Conservation (phyloP, 371 early-diverging fungal species). For the Mortierella sp. region DNA sequence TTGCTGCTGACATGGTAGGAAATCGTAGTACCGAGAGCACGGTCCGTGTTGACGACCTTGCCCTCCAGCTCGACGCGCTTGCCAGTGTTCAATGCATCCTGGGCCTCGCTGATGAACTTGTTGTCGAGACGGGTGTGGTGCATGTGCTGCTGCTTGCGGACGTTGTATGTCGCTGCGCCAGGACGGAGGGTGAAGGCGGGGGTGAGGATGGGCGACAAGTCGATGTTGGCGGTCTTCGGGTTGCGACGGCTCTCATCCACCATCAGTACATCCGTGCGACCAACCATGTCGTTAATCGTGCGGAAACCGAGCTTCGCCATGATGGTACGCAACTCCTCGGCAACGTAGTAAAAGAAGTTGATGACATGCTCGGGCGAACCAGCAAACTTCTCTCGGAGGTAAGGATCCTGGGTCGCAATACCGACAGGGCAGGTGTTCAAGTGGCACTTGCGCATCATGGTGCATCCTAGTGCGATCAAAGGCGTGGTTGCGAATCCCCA, state of each 20-base stretch:
- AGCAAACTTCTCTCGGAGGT: constrained; percentile 91
- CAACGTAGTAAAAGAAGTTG: constrained; percentile 97
- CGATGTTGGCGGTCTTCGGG: constrained; percentile 88
- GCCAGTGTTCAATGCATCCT: constrained; percentile 73
- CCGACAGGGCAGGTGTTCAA: constrained; percentile 97
- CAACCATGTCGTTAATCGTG: constrained; percentile 95
- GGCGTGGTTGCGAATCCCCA: constrained; percentile 98
- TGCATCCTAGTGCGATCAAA: constrained; percentile 96
- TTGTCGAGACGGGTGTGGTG: constrained; percentile 88
- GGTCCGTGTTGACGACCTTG: constrained; percentile 93
- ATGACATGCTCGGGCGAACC: constrained; percentile 96
- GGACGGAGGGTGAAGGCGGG: constrained; percentile 90
- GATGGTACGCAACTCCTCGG: constrained; percentile 90
- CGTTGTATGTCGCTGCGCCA: constrained; percentile 84
- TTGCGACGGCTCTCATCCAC: constrained; percentile 79
- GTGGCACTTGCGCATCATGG: constrained; percentile 95
- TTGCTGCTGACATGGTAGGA: constrained; percentile 88
- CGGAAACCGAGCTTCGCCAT: constrained; percentile 96
- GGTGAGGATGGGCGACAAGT: constrained; percentile 87
- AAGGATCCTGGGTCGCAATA: constrained; percentile 97
- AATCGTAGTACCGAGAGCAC: constrained; percentile 91
- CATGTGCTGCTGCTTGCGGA: constrained; percentile 87
- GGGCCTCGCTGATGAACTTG: constrained; percentile 82
- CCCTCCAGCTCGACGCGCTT: constrained; percentile 71
- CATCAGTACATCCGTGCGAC: constrained; percentile 84